Conservation (phyloP, 1,139 yeast genomes). For the Yamadazyma friedrichii region DNA sequence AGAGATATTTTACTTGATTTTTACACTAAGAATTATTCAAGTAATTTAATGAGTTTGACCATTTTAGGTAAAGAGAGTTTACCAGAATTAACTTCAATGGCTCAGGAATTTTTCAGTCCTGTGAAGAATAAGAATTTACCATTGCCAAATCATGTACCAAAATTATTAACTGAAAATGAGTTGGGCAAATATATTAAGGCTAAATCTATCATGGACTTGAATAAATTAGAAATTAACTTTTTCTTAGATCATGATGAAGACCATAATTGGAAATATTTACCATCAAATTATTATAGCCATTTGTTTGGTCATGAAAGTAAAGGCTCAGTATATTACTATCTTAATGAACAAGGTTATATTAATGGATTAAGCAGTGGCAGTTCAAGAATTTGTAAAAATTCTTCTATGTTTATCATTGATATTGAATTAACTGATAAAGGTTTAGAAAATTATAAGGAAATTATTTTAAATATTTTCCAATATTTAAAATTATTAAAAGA, state of each 20-base stretch:
- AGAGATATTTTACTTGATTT: slow-evolving; percentile 65
- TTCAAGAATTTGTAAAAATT: slow-evolving; percentile 65
- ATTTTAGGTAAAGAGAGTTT: slow-evolving; percentile 79
- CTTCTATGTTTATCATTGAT: slow-evolving; percentile 63
- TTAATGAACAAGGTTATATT: slow-evolving; percentile 76
- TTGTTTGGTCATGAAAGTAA: slow-evolving; percentile 87
- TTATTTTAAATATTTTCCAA: slow-evolving; percentile 62
- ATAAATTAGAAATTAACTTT: slow-evolving; percentile 66
- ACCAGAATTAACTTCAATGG: slow-evolving; percentile 71
- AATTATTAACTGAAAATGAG: slow-evolving; percentile 40
- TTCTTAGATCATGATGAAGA: slow-evolving; percentile 72
- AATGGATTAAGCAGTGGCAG: slow-evolving; percentile 76
- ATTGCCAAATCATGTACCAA: slow-evolving; percentile 44
- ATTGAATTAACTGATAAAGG: slow-evolving; percentile 79
- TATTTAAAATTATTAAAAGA: slow-evolving; percentile 58
- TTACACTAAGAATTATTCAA: slow-evolving; percentile 60
- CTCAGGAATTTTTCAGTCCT: slow-evolving; percentile 60
- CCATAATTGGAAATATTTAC: slow-evolving; percentile 62
- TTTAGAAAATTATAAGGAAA: slow-evolving; percentile 58
- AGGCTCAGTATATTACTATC: slow-evolving; percentile 71
- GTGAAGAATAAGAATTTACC: slow-evolving; percentile 57
- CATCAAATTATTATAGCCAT: slow-evolving; percentile 72
- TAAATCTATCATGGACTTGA: slow-evolving; percentile 79
- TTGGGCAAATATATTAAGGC: slow-evolving; percentile 59
- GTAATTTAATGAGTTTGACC: slow-evolving; percentile 84